Conservation (phyloP, 202 grass and related monocot genomes). For the Hordeum pubiflorum region DNA sequence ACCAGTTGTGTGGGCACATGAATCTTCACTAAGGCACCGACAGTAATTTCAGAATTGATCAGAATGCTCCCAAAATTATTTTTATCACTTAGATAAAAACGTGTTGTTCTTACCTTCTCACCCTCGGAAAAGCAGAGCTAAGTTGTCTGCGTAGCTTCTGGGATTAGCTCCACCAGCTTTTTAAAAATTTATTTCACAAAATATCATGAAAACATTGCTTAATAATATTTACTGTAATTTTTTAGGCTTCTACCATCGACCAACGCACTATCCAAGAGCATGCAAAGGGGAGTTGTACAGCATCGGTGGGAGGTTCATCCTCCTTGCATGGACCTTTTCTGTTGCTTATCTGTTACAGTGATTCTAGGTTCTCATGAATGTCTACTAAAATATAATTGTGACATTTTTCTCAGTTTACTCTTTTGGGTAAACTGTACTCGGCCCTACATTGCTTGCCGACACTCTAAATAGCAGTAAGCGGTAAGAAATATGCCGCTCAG, state of each 20-base stretch:
- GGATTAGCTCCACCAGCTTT: background rate
- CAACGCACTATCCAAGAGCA: constrained; percentile 68
- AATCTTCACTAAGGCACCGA: background rate
- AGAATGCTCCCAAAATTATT: background rate
- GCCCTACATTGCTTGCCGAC: background rate
- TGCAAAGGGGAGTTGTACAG: constrained; percentile 60
- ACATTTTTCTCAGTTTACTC: constrained; percentile 16
- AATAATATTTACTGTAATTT: constrained; percentile 17
- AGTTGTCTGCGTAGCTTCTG: background rate
- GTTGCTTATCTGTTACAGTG: background rate
- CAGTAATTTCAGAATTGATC: background rate
- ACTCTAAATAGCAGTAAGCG: background rate
- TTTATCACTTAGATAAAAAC: background rate
- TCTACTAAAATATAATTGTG: background rate
- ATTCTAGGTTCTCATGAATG: background rate
- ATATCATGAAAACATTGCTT: background rate
- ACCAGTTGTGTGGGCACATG: background rate
- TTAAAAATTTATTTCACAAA: background rate
- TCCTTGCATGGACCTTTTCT: background rate
- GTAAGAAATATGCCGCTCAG: background rate
- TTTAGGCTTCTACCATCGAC: constrained; percentile 69
- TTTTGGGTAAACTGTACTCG: background rate
- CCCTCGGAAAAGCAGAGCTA: background rate
- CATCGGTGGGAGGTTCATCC: constrained; percentile 75
- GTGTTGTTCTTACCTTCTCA: background rate